Evolutionary conservation across 2,329 filamentous ascomycete species (phyloP), one percentile per base, ranked within the genome.

Genomic region (Arthroderma sp.): DNA sequence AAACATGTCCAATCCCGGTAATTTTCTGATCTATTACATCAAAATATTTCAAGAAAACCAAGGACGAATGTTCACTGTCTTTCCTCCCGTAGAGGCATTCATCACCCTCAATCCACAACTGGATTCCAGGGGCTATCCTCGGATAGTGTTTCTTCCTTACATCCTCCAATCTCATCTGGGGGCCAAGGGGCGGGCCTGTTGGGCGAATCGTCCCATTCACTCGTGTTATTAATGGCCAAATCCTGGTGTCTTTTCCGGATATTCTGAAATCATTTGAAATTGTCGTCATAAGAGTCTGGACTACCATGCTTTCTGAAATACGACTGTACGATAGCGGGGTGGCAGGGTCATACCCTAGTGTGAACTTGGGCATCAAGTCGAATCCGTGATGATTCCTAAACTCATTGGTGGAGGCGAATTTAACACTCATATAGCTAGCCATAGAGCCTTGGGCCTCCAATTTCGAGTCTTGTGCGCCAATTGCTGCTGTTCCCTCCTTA

Each of bases 131-230:
- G 19, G 41, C 6, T 15, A 44, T 19, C 15, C 41, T 44, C 4
- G 74, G 35, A 53, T 53, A 35, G 78, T 76, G 44, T 79, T 83
- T 75, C 78, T 86, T 78, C 57, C 81, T 78, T 1, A 83, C 83
- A 62, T 96, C 90, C 63, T 91, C 87, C 15, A 93, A 76, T 0
- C 84, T 91, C 69, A 88, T 85, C 4, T 85, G 79, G 1, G 83
- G 74, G 66, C 95, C 90, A 68, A 82, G 81, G 51, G 98, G 83
- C 0, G 90, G 88, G 58, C 88, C 85, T 68, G 98, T 94, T 0
- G 94, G 93, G n/a, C 93, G 83, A 39, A 89, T 86, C 0, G 93
- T 98, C 72, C 95, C 96, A 70, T 98, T 98, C 70, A 98, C 94
- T 11, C 93, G 86, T 68, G 96, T 97, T 1, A 98, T 93, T 90